Percentiles rank a stretch among this genome's conserved stretches.
Conservation (phyloP, 2,329 filamentous ascomycete species). For the Sclerotinia minor region DNA sequence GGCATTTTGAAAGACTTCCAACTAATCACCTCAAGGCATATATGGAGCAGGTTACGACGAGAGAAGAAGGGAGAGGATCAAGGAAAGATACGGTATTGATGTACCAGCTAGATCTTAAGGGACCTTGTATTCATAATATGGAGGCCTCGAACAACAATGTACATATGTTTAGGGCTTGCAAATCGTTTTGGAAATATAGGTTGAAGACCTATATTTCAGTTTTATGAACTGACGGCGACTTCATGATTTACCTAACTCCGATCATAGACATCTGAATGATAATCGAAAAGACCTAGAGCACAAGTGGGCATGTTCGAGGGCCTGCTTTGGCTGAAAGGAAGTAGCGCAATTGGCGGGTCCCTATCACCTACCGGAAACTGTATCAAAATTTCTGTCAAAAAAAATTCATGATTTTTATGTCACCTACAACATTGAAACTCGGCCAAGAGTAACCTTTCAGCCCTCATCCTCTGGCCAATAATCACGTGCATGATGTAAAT, state of each 20-base stretch:
- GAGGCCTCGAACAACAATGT: slow-evolving; percentile 22
- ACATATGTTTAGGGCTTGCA: slow-evolving; percentile 22
- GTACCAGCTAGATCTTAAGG: slow-evolving; percentile 46
- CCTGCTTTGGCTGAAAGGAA: background rate
- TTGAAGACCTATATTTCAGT: background rate
- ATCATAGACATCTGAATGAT: background rate
- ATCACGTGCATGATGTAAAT: background rate
- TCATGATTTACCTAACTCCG: background rate
- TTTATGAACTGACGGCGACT: background rate
- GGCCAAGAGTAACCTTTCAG: background rate
- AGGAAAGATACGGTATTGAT: slow-evolving; percentile 70
- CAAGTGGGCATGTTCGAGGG: background rate
- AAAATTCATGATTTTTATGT: background rate
- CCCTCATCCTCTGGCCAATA: background rate
- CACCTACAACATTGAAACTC: background rate
- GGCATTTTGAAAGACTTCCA: background rate
- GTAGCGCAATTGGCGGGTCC: background rate
- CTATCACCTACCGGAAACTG: background rate
- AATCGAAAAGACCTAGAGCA: background rate
- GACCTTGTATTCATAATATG: slow-evolving; percentile 24
- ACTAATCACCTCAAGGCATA: slow-evolving; percentile 52
- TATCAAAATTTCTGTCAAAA: background rate
- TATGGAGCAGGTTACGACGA: slow-evolving; percentile 68
- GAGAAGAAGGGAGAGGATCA: slow-evolving; percentile 64
- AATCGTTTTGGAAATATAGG: slow-evolving; percentile 4